Evolutionary conservation across 2,329 filamentous ascomycete species (phyloP).

Genomic region (Nothopassalora personata): DNA sequence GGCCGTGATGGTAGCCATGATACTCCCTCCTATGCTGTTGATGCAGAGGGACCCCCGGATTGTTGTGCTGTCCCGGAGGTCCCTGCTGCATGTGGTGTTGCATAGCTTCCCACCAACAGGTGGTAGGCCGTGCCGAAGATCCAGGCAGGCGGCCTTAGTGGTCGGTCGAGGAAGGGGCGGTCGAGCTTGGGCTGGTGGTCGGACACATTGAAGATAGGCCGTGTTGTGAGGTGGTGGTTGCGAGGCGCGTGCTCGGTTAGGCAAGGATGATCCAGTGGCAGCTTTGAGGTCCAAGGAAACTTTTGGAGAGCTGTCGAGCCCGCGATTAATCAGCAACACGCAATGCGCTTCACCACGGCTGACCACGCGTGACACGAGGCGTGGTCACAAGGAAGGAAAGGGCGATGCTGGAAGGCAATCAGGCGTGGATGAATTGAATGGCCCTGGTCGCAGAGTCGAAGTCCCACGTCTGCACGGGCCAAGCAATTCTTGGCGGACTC

Average conservation of each 20-base stretch:
- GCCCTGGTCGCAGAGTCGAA: background rate
- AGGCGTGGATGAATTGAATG: background rate
- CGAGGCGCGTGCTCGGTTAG: slow-evolving; percentile 32
- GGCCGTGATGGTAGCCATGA: background rate
- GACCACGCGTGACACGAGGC: background rate
- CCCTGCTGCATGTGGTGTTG: background rate
- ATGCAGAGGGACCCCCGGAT: background rate
- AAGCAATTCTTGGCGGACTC: background rate
- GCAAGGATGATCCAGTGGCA: slow-evolving; percentile 25
- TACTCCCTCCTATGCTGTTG: background rate
- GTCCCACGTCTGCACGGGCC: background rate
- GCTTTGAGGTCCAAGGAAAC: background rate
- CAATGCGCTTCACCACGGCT: background rate
- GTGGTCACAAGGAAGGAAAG: background rate
- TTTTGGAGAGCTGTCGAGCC: background rate
- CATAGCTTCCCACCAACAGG: background rate
- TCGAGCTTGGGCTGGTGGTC: background rate
- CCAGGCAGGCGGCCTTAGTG: background rate
- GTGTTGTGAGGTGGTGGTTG: background rate
- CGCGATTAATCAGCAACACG: background rate
- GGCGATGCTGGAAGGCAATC: background rate
- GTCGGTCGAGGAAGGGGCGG: background rate
- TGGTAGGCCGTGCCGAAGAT: background rate
- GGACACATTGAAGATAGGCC: background rate
- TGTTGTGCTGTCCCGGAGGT: background rate